phyloP scores from a whole-genome alignment of 768 basidiomycete genomes.

The Amanita pallidorosea region DNA sequence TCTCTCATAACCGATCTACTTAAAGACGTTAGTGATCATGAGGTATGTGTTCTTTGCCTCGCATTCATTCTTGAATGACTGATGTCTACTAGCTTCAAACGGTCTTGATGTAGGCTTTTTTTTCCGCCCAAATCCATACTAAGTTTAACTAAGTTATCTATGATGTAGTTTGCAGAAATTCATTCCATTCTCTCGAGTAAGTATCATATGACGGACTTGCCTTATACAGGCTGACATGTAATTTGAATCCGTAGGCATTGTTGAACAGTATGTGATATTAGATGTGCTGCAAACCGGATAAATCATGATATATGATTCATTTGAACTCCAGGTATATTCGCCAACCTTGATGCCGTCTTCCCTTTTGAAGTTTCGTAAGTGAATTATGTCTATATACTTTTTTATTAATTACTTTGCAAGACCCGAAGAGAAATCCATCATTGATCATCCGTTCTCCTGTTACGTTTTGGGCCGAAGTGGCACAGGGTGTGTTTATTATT shows the following conservation, averaged over 20 bases:
- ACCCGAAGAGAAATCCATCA: slow-evolving; percentile 41
- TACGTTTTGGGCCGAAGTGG: slow-evolving; percentile 65
- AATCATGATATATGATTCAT: not conserved
- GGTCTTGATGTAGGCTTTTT: slow-evolving; percentile 1
- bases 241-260: slow-evolving; percentile 13
- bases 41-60: slow-evolving; percentile 26
- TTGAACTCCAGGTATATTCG: slow-evolving; percentile 31
- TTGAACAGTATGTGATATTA: slow-evolving; percentile 21
- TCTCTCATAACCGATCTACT: slow-evolving; percentile 18
- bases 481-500: slow-evolving; percentile 41
- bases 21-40: slow-evolving; percentile 28
- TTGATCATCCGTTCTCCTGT: slow-evolving; percentile 49
- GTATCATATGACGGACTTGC: slow-evolving; percentile 1
- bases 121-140: not conserved
- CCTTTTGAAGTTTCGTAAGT: slow-evolving; percentile 34
- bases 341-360: slow-evolving; percentile 35
- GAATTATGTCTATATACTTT: not conserved
- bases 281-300: not conserved
- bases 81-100: slow-evolving; percentile 1
- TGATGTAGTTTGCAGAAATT: slow-evolving; percentile 35
- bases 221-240: not conserved
- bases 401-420: slow-evolving; percentile 11
- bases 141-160: not conserved
- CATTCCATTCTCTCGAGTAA: slow-evolving; percentile 28
- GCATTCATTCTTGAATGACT: not conserved